phyloP scores from a whole-genome alignment of 1,139 yeast species.

The Diutina ranongensis region DNA sequence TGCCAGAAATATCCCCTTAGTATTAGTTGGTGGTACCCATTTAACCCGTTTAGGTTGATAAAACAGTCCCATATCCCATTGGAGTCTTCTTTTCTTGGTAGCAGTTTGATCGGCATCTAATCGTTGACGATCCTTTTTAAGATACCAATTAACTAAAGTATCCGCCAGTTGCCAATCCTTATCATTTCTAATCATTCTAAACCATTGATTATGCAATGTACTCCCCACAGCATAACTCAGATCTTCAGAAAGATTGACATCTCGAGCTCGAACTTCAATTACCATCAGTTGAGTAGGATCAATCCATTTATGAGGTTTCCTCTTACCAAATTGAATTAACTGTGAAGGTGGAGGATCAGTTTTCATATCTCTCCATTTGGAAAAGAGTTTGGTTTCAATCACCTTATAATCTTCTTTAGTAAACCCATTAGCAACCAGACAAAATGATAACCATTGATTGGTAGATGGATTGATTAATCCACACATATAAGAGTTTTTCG shows the following conservation, averaged over 20 bases:
- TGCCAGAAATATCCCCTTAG: not conserved
- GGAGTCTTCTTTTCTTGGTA: slow-evolving; percentile 14
- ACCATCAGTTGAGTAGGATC: slow-evolving; percentile 61
- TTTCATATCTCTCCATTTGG: slow-evolving; percentile 46
- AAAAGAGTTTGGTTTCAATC: slow-evolving; percentile 46
- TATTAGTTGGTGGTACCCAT: not conserved
- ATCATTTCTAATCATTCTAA: slow-evolving; percentile 58
- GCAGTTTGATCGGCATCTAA: slow-evolving; percentile 16
- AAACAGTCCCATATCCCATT: slow-evolving; percentile 7
- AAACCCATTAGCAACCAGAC: slow-evolving; percentile 81
- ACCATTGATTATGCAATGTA: slow-evolving; percentile 70
- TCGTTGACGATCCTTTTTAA: not conserved
- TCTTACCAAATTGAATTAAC: slow-evolving; percentile 47
- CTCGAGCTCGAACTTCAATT: slow-evolving; percentile 76
- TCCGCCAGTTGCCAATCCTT: slow-evolving; percentile 46
- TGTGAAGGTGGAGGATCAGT: slow-evolving; percentile 28
- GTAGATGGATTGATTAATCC: slow-evolving; percentile 39
- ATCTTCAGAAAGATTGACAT: slow-evolving; percentile 41
- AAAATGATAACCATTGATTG: slow-evolving; percentile 42
- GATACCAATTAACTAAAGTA: slow-evolving; percentile 37
- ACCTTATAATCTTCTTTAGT: slow-evolving; percentile 47
- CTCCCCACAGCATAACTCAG: slow-evolving; percentile 50
- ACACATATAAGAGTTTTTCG: slow-evolving; percentile 66
- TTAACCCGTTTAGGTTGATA: slow-evolving; percentile 8
- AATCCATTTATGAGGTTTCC: slow-evolving; percentile 66